Evolutionary conservation across 805 yeast genomes (phyloP), one percentile per base, ranked within the genome.

Genomic region (Zygosaccharomyces gambellarensis): DNA sequence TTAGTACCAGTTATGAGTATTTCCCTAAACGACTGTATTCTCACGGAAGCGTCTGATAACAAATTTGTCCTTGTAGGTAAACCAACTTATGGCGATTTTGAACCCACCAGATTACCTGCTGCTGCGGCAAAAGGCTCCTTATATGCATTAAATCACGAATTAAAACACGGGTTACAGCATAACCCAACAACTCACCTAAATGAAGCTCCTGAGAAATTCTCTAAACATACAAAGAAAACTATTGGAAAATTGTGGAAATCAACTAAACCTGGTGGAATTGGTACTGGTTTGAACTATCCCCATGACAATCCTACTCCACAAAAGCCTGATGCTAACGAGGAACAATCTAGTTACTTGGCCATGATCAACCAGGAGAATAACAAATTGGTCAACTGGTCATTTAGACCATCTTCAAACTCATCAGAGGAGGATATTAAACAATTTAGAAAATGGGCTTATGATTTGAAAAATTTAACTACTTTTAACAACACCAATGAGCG

Each of bases 401-500:
- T 68, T 48, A 63, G 60, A 32, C 51, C 59, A 2, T 43, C 56
- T n/a, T 52, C 57, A n/a, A 48, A 52, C 12, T 77, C 62, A 70
- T 75, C 67, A 67, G 83, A 64, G 59, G 74, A 52, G 9, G 71
- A 69, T 25, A 64, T 56, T 12, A 70, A 65, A 31, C 78, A 78
- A 45, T 76, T 76, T 45, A 61, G 60, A 23, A 73, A 72, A 54
- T 83, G 88, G 88, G 65, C 71, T 31, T 74, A 71, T 27, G 85
- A 82, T 60, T 64, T 83, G 40, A 67, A 70, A 28, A 82, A 80
- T 52, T 66, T 83, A 54, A 71, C 78, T 29, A 69, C 72, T 43
- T 79, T 74, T 54, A 71, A 72, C 21, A 64, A 67, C 47, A 77
- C 79, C 39, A 61, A 70, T 31, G 77, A 76, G 30, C 75, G 89